Base-by-base conservation (phyloP, 257 asterid species). In the Solanum sitiens region DNA sequence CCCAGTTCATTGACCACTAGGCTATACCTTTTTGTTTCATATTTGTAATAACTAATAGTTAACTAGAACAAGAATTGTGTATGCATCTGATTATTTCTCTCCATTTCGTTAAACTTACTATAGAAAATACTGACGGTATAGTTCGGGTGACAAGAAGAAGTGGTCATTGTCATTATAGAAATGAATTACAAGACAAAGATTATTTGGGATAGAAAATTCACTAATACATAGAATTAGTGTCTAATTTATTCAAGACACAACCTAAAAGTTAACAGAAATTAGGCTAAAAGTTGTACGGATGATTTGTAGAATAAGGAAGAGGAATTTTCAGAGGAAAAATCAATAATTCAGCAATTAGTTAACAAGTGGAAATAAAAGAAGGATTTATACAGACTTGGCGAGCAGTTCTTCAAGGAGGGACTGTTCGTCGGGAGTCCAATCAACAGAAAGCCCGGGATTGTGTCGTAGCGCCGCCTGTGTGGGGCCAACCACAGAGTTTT, bases 371-470 rank as follows among this genome's bases (percentile, higher is more conserved):
- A 68, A 68, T 68, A 35, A 25, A 15, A 23, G 44, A 45, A 40
- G 33, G 61, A 68, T 27, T 84, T 18, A 44, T 23, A 88, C 98
- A 89, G n/a, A 96, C 99, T 91, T 93, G 87, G 88, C 67, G 44
- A 94, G 95, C 86, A 95, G 94, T 59, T 94, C 98, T 87, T 96
- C 98, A 82, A 96, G 93, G 56, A 89, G 91, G 16, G 98, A 94
- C 90, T 95, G 98, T 89, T 96, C 99, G 20, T 94, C 98, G 6
- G 93, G 73, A 30, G 98, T 91, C 99, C 99, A 96, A 72, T 91
- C 93, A 32, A 90, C 89, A 84, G 96, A 91, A 35, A 96, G 87
- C 20, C 98, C 98, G 4, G 99, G 98, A 90, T 95, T 92, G 90
- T 96, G 98, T 37, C 93, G 94, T 89, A 96, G 96, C 61, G 93